Evolutionary conservation across 345 rosid species (phyloP).

Genomic region (Citrus medica): DNA sequence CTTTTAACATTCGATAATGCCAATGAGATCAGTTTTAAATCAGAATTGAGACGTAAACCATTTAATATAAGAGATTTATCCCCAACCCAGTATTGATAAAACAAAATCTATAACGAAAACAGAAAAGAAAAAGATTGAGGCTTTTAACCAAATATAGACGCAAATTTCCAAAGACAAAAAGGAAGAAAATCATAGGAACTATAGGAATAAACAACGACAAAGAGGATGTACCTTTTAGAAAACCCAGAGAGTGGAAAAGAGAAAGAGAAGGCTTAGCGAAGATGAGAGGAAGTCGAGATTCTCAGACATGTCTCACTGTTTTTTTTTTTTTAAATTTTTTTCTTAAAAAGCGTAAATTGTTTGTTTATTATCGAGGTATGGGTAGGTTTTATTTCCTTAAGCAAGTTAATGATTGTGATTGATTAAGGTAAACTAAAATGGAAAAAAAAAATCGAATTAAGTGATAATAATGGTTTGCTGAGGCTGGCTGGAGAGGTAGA

Average conservation of each 20-base stretch:
- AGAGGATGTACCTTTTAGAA: slow-evolving; percentile 25
- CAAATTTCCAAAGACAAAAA: not conserved
- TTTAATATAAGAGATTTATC: not conserved
- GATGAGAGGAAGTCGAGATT: slow-evolving; percentile 5
- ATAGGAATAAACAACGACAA: not conserved
- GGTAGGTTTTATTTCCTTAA: not conserved
- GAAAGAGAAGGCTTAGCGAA: slow-evolving; percentile 7
- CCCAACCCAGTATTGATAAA: slow-evolving; percentile 7
- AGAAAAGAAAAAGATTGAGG: not conserved
- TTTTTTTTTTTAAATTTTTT: not conserved
- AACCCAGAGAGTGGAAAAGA: slow-evolving; percentile 3
- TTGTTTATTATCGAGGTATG: not conserved
- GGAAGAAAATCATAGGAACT: not conserved
- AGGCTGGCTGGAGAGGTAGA: too few relatives aligned
- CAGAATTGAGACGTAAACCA: slow-evolving; percentile 2
- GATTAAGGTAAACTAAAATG: not conserved
- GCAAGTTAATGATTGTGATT: slow-evolving; percentile 4
- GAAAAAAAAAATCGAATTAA: not conserved
- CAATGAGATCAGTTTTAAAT: slow-evolving; percentile 18
- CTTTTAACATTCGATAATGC: not conserved
- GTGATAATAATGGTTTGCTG: too few relatives aligned
- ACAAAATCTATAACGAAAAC: not conserved
- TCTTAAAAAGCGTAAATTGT: slow-evolving; percentile 1
- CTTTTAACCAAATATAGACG: not conserved
- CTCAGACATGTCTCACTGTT: slow-evolving; percentile 12